Evolutionary conservation across 352 stramenopile genomes (phyloP).

Genomic region (Pythium rishiriense): DNA sequence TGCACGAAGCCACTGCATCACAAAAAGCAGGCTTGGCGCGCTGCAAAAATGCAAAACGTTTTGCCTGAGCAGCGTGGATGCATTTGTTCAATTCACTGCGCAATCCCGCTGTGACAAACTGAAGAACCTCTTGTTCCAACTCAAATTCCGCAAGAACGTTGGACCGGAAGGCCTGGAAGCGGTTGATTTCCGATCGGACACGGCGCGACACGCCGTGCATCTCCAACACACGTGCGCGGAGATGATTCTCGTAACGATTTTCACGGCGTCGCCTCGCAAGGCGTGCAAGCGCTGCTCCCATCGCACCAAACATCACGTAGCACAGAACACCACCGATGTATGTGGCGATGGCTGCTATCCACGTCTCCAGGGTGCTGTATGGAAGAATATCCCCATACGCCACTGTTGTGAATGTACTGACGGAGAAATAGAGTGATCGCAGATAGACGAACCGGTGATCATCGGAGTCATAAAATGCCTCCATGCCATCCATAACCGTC

Average conservation of each 20-base stretch:
- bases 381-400: conserved; percentile 38
- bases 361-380: conserved; percentile 28
- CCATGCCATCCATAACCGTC: conserved; percentile 31
- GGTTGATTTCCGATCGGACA: conserved; percentile 27
- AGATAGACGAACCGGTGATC: conserved; percentile 25
- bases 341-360: conserved; percentile 21
- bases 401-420: conserved; percentile 38
- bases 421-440: conserved; percentile 34
- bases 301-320: conserved; percentile 32
- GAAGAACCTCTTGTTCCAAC: conserved; percentile 23
- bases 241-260: conserved; percentile 26
- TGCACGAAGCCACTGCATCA: conserved; percentile 17
- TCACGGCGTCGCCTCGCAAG: conserved; percentile 20
- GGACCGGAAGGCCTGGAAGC: conserved; percentile 27
- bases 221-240: conserved; percentile 24
- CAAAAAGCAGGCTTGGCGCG: conserved; percentile 11
- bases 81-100: conserved; percentile 18
- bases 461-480: conserved; percentile 7
- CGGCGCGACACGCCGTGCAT: conserved; percentile 19
- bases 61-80: conserved; percentile 12
- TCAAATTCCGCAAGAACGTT: conserved; percentile 20
- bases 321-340: conserved; percentile 32
- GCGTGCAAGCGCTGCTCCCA: conserved; percentile 28
- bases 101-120: conserved; percentile 21
- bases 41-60: conserved; percentile 15